Evolutionary conservation across 768 basidiomycete genomes (phyloP).

Genomic region (Mycena rosella): DNA sequence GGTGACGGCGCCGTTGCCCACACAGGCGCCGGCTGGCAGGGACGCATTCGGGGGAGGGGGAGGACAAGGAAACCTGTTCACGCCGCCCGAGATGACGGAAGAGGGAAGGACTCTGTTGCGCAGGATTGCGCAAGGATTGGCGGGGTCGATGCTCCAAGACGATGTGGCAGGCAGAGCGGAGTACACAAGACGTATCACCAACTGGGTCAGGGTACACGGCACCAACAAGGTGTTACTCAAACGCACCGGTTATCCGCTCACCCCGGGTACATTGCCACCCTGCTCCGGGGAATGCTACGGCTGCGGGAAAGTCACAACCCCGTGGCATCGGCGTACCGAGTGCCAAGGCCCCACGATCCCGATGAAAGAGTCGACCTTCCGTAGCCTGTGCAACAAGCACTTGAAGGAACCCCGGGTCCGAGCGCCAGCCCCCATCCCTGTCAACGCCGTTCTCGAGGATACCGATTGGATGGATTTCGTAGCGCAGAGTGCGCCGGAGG

Average conservation of each 20-base stretch:
- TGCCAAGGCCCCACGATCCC: constrained; percentile 23
- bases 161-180: constrained; percentile 6
- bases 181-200: neutral
- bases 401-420: too few relatives aligned
- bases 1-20: neutral
- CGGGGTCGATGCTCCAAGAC: neutral
- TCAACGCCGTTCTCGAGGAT: constrained; percentile 12
- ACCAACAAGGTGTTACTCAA: neutral
- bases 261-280: constrained; percentile 11
- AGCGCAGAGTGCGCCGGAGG: constrained; percentile 36
- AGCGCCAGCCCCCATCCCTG: neutral
- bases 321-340: constrained; percentile 8
- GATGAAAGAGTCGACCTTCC: constrained; percentile 9
- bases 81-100: neutral
- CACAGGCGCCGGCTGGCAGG: neutral
- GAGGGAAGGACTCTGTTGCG: neutral
- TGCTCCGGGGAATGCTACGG: constrained; percentile 31
- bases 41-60: neutral
- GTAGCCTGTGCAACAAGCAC: constrained; percentile 1
- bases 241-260: constrained; percentile 25
- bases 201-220: constrained; percentile 1
- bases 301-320: constrained; percentile 18
- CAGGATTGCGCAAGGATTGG: neutral
- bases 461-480: constrained; percentile 26
- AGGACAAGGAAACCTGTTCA: constrained; percentile 9